Conservation (phyloP, 2,329 filamentous ascomycete genomes). For the Pseudodiploospora longispora region DNA sequence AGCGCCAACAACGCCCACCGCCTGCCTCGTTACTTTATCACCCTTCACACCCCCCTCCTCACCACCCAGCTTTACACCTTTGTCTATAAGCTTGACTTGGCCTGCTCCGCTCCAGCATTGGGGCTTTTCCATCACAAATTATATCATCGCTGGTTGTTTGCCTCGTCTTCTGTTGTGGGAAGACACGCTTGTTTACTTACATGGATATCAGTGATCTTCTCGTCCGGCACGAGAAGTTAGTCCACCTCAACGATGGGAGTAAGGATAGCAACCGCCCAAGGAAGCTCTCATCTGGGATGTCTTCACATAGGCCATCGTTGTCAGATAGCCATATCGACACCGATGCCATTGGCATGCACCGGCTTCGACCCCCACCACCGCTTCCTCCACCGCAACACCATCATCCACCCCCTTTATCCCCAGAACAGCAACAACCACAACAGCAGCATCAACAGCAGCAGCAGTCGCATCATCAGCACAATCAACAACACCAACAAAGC, state of each 20-base stretch:
- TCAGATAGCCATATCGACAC: constrained; percentile 39
- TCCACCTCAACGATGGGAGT: constrained; percentile 52
- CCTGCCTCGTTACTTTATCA: constrained; percentile 8
- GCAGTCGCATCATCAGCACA: constrained; percentile 6
- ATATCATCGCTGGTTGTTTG: background rate
- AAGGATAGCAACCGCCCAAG: constrained; percentile 44
- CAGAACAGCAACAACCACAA: background rate
- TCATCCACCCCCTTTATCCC: background rate
- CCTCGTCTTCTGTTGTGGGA: background rate
- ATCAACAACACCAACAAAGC: constrained; percentile 13
- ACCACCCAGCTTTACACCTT: constrained; percentile 4
- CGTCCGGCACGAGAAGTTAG: constrained; percentile 56
- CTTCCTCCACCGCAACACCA: constrained; percentile 6
- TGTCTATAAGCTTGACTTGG: constrained; percentile 3
- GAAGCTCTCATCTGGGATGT: constrained; percentile 41
- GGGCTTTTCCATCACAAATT: background rate
- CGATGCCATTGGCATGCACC: constrained; percentile 37
- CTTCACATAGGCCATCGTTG: constrained; percentile 36
- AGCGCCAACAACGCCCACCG: constrained; percentile 1
- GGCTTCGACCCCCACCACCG: constrained; percentile 15
- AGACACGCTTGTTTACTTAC: constrained; percentile 30
- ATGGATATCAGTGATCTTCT: constrained; percentile 58
- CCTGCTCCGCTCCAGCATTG: background rate
- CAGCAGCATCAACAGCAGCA: constrained; percentile 17
- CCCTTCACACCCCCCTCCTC: constrained; percentile 7